These are phyloP conservation scores for Argentina anserina DNA, from an alignment of 306 rosid genomes.

Conservation along the genomic window DNA sequence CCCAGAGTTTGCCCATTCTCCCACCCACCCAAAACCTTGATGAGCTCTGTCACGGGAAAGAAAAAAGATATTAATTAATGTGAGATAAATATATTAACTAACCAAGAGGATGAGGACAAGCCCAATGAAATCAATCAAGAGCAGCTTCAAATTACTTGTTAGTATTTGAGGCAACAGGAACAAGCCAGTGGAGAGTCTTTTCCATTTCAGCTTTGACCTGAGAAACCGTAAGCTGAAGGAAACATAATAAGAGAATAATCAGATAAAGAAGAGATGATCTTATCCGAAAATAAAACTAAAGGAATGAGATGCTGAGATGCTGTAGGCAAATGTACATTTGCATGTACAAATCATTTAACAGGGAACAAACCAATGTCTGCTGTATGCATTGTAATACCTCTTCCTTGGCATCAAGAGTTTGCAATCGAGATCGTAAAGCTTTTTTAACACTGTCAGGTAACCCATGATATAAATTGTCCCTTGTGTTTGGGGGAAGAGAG, in stretches of 20 bases:
- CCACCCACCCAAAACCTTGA: slow-evolving; percentile 95
- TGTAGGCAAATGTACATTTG: too few relatives aligned
- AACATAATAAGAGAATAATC: not conserved
- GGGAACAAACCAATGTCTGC: not conserved
- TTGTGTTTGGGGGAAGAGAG: slow-evolving; percentile 67
- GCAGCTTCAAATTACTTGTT: slow-evolving; percentile 41
- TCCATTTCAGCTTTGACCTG: slow-evolving; percentile 71
- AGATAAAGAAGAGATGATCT: not conserved
- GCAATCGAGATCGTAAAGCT: slow-evolving; percentile 70
- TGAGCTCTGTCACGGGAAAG: slow-evolving; percentile 60
- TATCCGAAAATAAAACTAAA: not conserved
- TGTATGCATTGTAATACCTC: slow-evolving; percentile 45
- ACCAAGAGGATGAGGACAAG: slow-evolving; percentile 2
- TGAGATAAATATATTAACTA: not conserved
- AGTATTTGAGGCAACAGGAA: slow-evolving; percentile 76
- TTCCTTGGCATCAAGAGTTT: slow-evolving; percentile 39
- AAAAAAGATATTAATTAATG: slow-evolving; percentile 1
- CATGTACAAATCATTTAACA: slow-evolving; percentile 16
- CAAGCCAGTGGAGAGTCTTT: slow-evolving; percentile 73
- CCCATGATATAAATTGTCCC: slow-evolving; percentile 77
- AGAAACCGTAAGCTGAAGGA: slow-evolving; percentile 55
- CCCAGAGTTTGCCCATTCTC: slow-evolving; percentile 95
- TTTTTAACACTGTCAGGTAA: slow-evolving; percentile 64
- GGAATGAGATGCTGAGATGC: not conserved
- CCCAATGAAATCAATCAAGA: not conserved